Conservation (phyloP, 1,284 basidiomycete genomes). For the Mycosarcoma mackinlayi region DNA sequence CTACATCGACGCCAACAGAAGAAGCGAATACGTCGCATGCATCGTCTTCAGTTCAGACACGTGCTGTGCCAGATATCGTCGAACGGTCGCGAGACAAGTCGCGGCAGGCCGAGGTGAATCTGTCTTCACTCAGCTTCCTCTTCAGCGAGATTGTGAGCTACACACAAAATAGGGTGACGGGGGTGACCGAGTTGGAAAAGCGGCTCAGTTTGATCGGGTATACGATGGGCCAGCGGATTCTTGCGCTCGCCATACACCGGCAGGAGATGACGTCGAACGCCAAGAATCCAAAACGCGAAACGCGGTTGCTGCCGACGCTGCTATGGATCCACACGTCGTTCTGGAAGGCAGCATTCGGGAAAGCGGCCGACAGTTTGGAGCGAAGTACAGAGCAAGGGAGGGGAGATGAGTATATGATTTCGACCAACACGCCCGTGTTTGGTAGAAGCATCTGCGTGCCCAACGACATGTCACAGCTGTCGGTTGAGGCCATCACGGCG, state of each 20-base stretch:
- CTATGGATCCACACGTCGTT: conserved; percentile 74
- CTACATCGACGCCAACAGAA: background rate
- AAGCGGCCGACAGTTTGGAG: conserved; percentile 91
- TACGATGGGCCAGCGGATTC: conserved; percentile 52
- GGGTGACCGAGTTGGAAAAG: conserved; percentile 89
- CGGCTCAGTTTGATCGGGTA: conserved; percentile 57
- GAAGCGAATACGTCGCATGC: background rate
- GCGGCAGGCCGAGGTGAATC: conserved; percentile 36
- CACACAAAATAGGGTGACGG: conserved; percentile 91
- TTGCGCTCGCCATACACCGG: conserved; percentile 52
- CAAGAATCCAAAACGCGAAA: conserved; percentile 63
- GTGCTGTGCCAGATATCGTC: conserved; percentile 60
- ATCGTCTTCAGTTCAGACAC: no score
- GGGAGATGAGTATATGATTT: conserved; percentile 98
- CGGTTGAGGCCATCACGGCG: conserved; percentile 94
- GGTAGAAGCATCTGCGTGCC: conserved; percentile 93
- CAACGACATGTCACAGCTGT: conserved; percentile 90
- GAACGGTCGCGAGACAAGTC: conserved; percentile 63
- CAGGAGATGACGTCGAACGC: conserved; percentile 50
- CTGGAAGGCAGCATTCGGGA: conserved; percentile 92
- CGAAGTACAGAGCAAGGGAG: conserved; percentile 85
- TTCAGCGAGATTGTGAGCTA: conserved; percentile 72
- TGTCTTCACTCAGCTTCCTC: conserved; percentile 55
- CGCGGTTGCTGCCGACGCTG: conserved; percentile 58
- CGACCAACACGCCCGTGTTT: conserved; percentile 92